Conservation (phyloP, 2,329 filamentous ascomycete species). For the Dactylellina leptospora region DNA sequence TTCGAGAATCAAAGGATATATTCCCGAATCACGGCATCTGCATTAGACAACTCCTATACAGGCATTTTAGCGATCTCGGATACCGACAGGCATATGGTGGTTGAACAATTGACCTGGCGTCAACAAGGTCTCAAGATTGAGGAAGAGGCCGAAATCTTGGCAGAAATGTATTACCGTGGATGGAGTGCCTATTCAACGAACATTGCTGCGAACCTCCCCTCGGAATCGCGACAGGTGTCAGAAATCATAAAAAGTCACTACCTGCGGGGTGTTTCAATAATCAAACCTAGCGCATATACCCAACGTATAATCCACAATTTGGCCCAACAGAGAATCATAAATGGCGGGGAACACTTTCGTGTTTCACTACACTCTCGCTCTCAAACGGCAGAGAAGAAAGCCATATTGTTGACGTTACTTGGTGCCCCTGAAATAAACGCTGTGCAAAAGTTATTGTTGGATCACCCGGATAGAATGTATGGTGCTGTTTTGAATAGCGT, state of each 20-base stretch:
- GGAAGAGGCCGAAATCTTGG: background rate
- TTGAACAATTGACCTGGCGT: background rate
- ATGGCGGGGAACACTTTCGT: background rate
- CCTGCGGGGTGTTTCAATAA: slow-evolving; percentile 5
- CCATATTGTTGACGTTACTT: background rate
- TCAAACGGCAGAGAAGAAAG: background rate
- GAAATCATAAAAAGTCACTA: background rate
- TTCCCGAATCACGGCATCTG: background rate
- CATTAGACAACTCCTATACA: background rate
- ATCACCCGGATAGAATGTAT: background rate
- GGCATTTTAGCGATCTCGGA: background rate
- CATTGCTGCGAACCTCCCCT: background rate
- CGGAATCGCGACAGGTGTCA: background rate
- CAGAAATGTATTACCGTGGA: background rate
- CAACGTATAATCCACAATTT: background rate
- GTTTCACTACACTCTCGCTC: background rate
- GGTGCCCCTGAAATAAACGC: slow-evolving; percentile 4
- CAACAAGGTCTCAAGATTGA: background rate
- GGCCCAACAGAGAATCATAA: background rate
- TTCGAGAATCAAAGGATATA: background rate
- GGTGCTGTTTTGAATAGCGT: background rate
- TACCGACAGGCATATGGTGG: background rate
- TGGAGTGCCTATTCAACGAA: slow-evolving; percentile 2
- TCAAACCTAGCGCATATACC: background rate
- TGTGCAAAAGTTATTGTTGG: slow-evolving; percentile 10